Conservation (phyloP, 257 asterid species). For the Fraxinus cuspidata region DNA sequence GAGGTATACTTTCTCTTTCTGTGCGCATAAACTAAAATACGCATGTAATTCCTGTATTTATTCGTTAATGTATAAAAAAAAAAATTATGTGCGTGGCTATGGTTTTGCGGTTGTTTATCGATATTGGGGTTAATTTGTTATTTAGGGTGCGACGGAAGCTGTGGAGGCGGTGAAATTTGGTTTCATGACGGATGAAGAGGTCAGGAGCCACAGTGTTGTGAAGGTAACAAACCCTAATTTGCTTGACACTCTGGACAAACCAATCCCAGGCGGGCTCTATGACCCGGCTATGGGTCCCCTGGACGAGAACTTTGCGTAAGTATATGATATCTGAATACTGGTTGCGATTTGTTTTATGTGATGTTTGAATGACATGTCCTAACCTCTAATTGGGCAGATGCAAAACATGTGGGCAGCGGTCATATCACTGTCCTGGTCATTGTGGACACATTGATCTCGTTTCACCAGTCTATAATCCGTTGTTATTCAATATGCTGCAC, state of each 20-base stretch:
- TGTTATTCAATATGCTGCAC: slow-evolving; percentile 56
- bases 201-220: slow-evolving; percentile 57
- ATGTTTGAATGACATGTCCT: slow-evolving; percentile 6
- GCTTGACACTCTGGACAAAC: slow-evolving; percentile 50
- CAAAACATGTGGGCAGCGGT: slow-evolving; percentile 69
- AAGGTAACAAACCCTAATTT: slow-evolving; percentile 58
- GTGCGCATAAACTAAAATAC: no score
- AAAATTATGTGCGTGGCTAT: neutral
- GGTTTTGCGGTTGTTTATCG: neutral
- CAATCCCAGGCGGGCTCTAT: slow-evolving; percentile 71
- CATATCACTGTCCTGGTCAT: slow-evolving; percentile 66
- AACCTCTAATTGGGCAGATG: slow-evolving; percentile 58
- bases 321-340: slow-evolving; percentile 2
- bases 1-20: neutral
- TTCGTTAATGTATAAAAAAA: no score
- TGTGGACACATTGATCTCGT: slow-evolving; percentile 92
- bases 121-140: neutral
- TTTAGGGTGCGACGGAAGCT: slow-evolving; percentile 50
- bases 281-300: slow-evolving; percentile 81
- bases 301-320: slow-evolving; percentile 52
- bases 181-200: slow-evolving; percentile 79
- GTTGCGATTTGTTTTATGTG: neutral
- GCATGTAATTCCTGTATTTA: neutral
- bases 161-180: slow-evolving; percentile 65
- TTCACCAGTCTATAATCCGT: slow-evolving; percentile 72